Base-by-base conservation (phyloP, 768 basidiomycete species). In the Lactifluus piperatus region DNA sequence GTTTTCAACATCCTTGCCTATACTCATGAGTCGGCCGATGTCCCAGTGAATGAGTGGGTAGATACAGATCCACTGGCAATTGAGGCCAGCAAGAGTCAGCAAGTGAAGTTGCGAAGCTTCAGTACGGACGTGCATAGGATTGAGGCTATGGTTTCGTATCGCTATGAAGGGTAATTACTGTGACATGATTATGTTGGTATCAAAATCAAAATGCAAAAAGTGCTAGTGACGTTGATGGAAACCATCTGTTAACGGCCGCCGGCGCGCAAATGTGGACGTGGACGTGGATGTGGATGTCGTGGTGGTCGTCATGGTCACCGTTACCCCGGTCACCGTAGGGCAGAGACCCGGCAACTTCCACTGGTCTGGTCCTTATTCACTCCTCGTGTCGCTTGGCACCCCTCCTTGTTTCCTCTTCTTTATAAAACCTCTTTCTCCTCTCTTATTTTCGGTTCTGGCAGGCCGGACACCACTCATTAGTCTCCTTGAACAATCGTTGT, bases 1-100 rank as follows among this genome's bases (percentile, higher is more conserved):
- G 92, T 97, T 32, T 99, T 99, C 83, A 97, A 97, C 68, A 94
- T 99, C 61, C 80, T 99, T 44, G 94, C 91, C 10, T 98, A 98
- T 73, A 97, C 95, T 3, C 85, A 84, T 4, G 88, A 90, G 53
- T 93, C 93, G 36, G 90, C 91, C 8, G 90, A 94, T 63, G 84
- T 97, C 9, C 95, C 95, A 30, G 89, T 82, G 8, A 85, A 88
- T 54, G 92, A 95, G 68, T 99, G 97, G 97, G 83, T 92, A 22
- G 95, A 98, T 71, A 94, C 93, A 4, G 91, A 97, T 71, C 88
- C 92, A 9, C 77, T 91, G 52, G 85, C 88, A 14, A 95, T 97
- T 69, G 94, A 97, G 73, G 86, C 92, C 18, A 86, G 89, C 67
- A 94, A 94, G 74, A 90, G 86, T 69, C 89, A 91, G 68, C 89